phyloP scores from a whole-genome alignment of 352 stramenopile species.

The Phytopythium litorale region DNA sequence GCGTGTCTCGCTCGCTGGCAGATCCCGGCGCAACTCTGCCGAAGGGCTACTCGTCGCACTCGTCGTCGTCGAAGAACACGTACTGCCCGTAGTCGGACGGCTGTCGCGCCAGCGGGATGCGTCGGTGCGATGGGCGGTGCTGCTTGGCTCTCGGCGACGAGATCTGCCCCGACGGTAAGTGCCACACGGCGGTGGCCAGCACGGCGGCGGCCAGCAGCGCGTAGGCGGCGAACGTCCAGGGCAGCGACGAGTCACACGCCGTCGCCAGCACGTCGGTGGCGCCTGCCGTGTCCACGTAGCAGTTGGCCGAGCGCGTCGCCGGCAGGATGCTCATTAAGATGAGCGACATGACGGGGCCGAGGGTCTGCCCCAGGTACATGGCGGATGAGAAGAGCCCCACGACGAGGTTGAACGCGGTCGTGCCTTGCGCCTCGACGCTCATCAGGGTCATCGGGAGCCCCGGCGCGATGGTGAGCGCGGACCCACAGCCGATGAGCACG shows the following conservation, averaged over 20 bases:
- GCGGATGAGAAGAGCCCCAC: conserved; percentile 64
- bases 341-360: conserved; percentile 55
- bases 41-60: conserved; percentile 24
- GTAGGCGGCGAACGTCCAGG: conserved; percentile 62
- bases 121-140: conserved; percentile 30
- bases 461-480: conserved; percentile 53
- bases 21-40: too few species aligned
- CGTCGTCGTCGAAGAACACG: conserved; percentile 70
- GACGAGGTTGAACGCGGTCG: conserved; percentile 52
- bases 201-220: conserved; percentile 30
- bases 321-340: conserved; percentile 48
- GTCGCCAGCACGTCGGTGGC: not conserved
- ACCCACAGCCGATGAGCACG: conserved; percentile 50
- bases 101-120: conserved; percentile 47
- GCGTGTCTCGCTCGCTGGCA: not conserved
- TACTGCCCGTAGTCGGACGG: conserved; percentile 73
- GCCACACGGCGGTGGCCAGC: conserved; percentile 22
- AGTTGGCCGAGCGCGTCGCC: conserved; percentile 34
- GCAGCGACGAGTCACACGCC: conserved; percentile 47
- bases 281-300: conserved; percentile 12
- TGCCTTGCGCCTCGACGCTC: conserved; percentile 33
- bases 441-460: conserved; percentile 55
- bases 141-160: conserved; percentile 28
- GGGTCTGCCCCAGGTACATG: conserved; percentile 63
- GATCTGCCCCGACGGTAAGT: conserved; percentile 26